Base-by-base conservation (phyloP, 2,329 filamentous ascomycete species). In the Leptographium lundbergii region DNA sequence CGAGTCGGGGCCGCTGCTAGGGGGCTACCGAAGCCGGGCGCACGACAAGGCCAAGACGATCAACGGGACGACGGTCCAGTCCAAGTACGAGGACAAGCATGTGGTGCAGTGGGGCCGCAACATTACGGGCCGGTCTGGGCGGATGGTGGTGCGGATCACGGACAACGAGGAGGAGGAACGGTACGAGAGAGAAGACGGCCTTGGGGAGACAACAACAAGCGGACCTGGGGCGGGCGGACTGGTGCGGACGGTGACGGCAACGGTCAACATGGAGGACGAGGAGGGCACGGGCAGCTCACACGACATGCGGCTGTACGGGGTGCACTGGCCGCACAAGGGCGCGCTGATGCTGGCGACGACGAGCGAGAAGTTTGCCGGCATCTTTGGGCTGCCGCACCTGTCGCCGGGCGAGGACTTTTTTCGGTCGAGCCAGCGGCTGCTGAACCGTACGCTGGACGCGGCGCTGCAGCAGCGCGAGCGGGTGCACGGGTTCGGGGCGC, bases 291-390 rank as follows among this genome's bases (percentile, higher is more conserved):
- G 87, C 6, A 86, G 86, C 67, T 88, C 83, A 64, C 91, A 88
- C 84, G 86, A 91, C 65, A 84, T 95, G 73, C 79, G 82, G 57
- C 73, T 96, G 56, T 86, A 90, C 71, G 94, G 94, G 4, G 80
- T 95, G 4, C 92, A 97, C 73, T 95, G 91, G 77, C 85, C 87
- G 45, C 79, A 81, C n/a, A 82, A 87, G 62, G 94, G 94, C 1
- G 81, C 84, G 17, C 82, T 94, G 56, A 75, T 97, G 42, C 75
- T 97, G 68, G 89, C 87, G 1, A 96, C 92, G 0, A 92, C 91
- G 54, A 96, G 91, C 70, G 88, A 96, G 68, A 96, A 95, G 74
- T 94, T 94, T 67, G 84, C 87, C n/a, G 91, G 94, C 51, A 86
- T 97, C 59, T 95, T 95, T 69, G 88, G 86, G 2, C 75, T 97